phyloP scores from a whole-genome alignment of 2,329 filamentous ascomycete species.

The Hypoxylon sp. region DNA sequence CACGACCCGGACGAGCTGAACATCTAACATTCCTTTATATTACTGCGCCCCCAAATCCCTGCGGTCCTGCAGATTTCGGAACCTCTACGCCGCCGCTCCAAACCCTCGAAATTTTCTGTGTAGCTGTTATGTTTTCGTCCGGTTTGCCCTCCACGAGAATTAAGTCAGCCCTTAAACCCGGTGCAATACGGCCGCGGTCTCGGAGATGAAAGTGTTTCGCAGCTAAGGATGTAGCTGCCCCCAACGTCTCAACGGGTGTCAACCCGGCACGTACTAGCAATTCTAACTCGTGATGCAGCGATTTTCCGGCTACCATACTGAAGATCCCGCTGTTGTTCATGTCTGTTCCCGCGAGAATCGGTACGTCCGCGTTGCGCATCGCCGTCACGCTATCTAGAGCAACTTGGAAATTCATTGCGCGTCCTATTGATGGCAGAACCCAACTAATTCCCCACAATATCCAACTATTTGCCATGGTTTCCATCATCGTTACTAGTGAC shows the following conservation, averaged over 20 bases:
- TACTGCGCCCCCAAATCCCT: constrained; percentile 19
- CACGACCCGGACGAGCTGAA: not conserved
- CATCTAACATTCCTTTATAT: constrained; percentile 15
- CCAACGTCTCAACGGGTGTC: constrained; percentile 40
- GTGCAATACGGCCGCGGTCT: constrained; percentile 45
- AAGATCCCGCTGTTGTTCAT: constrained; percentile 37
- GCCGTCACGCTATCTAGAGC: constrained; percentile 44
- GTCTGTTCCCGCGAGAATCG: constrained; percentile 50
- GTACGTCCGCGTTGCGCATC: constrained; percentile 47
- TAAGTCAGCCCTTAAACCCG: constrained; percentile 48
- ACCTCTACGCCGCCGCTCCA: constrained; percentile 48
- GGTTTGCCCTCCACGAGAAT: constrained; percentile 49
- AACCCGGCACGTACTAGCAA: constrained; percentile 46
- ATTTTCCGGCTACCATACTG: constrained; percentile 24
- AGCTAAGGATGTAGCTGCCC: constrained; percentile 43
- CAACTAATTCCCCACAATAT: constrained; percentile 36
- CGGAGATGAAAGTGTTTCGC: constrained; percentile 42
- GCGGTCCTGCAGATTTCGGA: constrained; percentile 17
- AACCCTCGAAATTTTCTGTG: constrained; percentile 43
- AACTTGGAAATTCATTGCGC: constrained; percentile 38
- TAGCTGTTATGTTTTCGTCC: constrained; percentile 46
- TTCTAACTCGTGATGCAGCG: constrained; percentile 47
- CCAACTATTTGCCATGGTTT: constrained; percentile 40
- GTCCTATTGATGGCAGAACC: constrained; percentile 13
- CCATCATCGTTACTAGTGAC: constrained; percentile 40